Evolutionary conservation across 75 land plant species (phyloP).

Genomic region (Pinus albicaulis): DNA sequence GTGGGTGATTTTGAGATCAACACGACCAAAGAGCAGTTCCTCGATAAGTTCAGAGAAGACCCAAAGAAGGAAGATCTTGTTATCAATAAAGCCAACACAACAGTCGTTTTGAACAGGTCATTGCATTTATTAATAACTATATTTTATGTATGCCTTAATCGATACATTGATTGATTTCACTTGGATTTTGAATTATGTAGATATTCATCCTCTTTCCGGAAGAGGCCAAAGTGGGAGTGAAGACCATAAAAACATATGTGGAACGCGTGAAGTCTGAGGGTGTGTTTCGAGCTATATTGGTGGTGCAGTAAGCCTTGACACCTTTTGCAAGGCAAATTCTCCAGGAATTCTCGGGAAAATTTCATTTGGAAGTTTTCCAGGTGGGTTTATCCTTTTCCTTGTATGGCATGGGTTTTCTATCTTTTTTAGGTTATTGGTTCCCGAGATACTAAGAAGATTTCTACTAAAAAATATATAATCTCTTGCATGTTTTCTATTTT

Average conservation of each 20-base stretch:
- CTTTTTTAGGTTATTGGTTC: no score
- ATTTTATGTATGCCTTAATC: background rate
- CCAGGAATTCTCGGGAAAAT: conserved; percentile 57
- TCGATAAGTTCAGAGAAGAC: conserved; percentile 66
- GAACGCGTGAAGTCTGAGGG: conserved; percentile 82
- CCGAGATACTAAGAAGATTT: no score
- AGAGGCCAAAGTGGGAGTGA: conserved; percentile 88
- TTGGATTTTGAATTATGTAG: conserved; percentile 21
- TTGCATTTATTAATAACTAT: background rate
- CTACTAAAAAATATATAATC: no score
- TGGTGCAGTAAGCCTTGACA: conserved; percentile 78
- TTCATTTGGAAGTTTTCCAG: conserved; percentile 91
- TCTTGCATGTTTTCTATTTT: no score
- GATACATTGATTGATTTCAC: background rate
- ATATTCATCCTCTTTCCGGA: conserved; percentile 90
- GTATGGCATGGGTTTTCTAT: no score
- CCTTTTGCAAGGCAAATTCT: conserved; percentile 79
- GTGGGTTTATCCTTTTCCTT: conserved; percentile 21
- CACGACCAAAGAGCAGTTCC: conserved; percentile 48
- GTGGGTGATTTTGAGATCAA: conserved; percentile 62
- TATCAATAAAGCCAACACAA: conserved; percentile 57
- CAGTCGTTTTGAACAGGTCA: conserved; percentile 62
- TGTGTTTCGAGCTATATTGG: conserved; percentile 76
- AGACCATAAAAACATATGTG: conserved; percentile 81
- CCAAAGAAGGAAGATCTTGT: conserved; percentile 83